Conservation (phyloP, 441 rosid species). For the Gossypium davidsonii region DNA sequence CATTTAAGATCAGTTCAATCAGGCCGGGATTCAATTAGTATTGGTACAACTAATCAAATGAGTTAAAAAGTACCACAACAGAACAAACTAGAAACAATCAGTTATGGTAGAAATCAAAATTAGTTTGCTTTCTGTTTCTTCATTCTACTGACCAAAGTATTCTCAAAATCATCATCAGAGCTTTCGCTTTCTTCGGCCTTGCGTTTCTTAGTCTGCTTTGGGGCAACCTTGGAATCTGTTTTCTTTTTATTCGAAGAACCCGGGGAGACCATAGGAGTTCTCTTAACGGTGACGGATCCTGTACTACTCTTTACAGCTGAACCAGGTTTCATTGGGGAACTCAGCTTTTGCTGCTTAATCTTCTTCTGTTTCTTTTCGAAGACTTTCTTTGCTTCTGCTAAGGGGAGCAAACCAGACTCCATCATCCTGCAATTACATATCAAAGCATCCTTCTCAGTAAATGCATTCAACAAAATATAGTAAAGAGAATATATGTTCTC, state of each 20-base stretch:
- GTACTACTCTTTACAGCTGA: constrained; percentile 33
- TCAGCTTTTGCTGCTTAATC: constrained; percentile 33
- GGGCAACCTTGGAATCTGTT: constrained; percentile 23
- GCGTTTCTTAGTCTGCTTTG: constrained; percentile 45
- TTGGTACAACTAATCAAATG: neutral
- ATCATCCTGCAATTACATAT: constrained; percentile 60
- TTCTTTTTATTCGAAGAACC: constrained; percentile 35
- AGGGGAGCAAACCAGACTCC: constrained; percentile 85
- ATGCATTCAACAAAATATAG: neutral
- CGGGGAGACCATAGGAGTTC: constrained; percentile 25
- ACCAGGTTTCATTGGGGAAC: constrained; percentile 48
- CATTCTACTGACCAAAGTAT: constrained; percentile 20
- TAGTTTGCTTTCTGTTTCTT: constrained; percentile 42
- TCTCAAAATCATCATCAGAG: constrained; percentile 45
- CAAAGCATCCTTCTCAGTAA: neutral
- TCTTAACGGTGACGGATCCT: constrained; percentile 33
- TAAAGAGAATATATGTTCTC: neutral
- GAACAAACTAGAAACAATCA: constrained; percentile 1
- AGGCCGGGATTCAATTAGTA: neutral
- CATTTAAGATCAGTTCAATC: neutral
- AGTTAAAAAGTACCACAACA: neutral
- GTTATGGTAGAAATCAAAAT: neutral
- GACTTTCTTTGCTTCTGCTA: constrained; percentile 60
- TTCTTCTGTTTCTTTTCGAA: constrained; percentile 59
- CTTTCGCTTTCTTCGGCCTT: constrained; percentile 42